Evolutionary conservation across 352 stramenopile genomes (phyloP), one percentile per base, ranked within the genome.

Genomic region (Globisporangium sylvaticum): DNA sequence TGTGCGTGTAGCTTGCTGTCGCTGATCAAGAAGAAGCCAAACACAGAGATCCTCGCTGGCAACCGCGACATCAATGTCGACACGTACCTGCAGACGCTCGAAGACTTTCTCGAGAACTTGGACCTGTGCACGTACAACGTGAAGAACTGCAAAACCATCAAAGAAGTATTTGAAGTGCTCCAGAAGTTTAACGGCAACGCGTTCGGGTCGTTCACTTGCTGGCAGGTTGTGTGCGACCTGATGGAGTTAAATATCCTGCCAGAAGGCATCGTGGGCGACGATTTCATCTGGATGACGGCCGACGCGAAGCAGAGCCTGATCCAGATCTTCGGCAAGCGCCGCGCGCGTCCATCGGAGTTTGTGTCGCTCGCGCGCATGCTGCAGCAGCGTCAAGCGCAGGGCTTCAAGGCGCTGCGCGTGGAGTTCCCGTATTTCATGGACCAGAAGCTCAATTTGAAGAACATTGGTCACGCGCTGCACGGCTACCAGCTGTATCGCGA

Each of bases 181-280:
- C 79, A 77, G 50, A 80, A 84, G 54, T 92, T 92, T 64, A 68
- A 83, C 58, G 63, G 81, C 65, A 91, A 94, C 46, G 81, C 73
- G 7, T 77, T 94, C 42, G 86, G 86, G n/a, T 92, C 86, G 14
- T 94, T 92, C 75, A 94, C 86, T n/a, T 90, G 86, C 66, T 94
- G 86, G 86, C 86, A 94, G 69, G 73, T 94, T 22, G 81, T 89
- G 62, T 90, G 81, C 24, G 86, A 94, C 65, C 63, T 94, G 42
- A 83, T 92, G 69, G 84, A 90, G 62, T 76, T 94, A 31, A 86
- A 90, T 57, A 77, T 92, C 67, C 70, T 94, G 63, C 44, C 69
- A 4, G 72, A 89, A 44, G 72, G 81, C 14, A 80, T 91, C 20
- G 65, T 76, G 27, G 71, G 72, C 39, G 80, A 90, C 32, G 80